Conservation (phyloP, 2,329 filamentous ascomycete species). For the Fusarium guadeloupense region DNA sequence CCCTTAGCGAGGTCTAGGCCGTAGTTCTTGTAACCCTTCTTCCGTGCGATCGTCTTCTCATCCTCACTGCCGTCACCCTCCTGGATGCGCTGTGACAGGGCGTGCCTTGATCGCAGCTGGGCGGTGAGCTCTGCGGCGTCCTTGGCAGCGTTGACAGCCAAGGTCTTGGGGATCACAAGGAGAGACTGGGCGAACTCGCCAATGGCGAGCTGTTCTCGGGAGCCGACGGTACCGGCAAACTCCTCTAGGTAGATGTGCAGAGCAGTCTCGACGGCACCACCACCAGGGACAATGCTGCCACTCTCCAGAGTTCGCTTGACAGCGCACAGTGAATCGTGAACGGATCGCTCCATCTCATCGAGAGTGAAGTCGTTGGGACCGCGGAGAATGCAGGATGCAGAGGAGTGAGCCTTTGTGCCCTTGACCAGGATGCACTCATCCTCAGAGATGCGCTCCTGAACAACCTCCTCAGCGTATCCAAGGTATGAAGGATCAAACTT, state of each 20-base stretch:
- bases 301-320: constrained; percentile 98
- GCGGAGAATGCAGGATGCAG: constrained; percentile 94
- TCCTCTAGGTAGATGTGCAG: constrained; percentile 99
- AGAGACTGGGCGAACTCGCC: constrained; percentile 96
- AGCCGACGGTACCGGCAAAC: constrained; percentile 96
- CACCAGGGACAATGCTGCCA: constrained; percentile 94
- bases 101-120: constrained; percentile 92
- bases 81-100: constrained; percentile 89
- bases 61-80: constrained; percentile 86
- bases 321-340: constrained; percentile 95
- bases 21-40: constrained; percentile 99
- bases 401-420: constrained; percentile 93
- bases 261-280: constrained; percentile 97
- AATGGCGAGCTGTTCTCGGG: constrained; percentile 96
- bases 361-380: constrained; percentile 96
- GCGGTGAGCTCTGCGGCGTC: constrained; percentile 95
- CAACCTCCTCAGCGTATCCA: constrained; percentile 91
- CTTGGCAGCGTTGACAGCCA: constrained; percentile 96
- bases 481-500: constrained; percentile 91
- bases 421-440: constrained; percentile 98
- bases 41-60: constrained; percentile 88
- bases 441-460: constrained; percentile 98
- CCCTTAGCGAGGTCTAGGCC: constrained; percentile 90
- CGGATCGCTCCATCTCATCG: constrained; percentile 98
- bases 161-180: constrained; percentile 92